Evolutionary conservation across 805 yeast species (phyloP), one percentile per base, ranked within the genome.

Genomic region (Sugiyamaella mastotermitis): DNA sequence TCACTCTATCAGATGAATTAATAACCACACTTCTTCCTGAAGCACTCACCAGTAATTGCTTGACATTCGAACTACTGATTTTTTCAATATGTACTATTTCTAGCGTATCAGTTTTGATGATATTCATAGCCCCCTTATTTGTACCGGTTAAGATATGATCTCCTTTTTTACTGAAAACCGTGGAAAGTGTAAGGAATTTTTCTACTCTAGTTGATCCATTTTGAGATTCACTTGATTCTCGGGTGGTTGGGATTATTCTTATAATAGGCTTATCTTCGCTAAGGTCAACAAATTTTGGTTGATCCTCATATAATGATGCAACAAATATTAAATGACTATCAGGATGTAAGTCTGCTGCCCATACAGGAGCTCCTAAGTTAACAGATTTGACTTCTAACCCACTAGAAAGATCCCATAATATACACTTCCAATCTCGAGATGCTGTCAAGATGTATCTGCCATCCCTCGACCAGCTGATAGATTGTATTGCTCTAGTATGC

Each of bases 381-480:
- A 72, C 62, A 3, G 57, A 65, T 42, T 70, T 64, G 31, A 66
- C 53, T 36, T 74, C 65, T 33, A 54, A 43, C 33, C 64, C 55
- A 50, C 63, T 51, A 18, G 58, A 46, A 45, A 88, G 58, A 60
- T 86, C 95, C 95, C 96, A 88, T 21, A 87, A 53, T 34, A 80
- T 75, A 29, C 81, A 73, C 35, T 68, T 70, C 92, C 95, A 87
- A 57, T 90, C 97, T 50, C 86, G 75, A 0, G 88, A 76, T 10
- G 86, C 66, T 3, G 83, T 69, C 3, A 88, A 61, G 1, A 88
- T 50, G 50, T 72, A 84, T 17, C 83, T 57, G 0, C 94, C 92
- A 56, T 80, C 75, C 0, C 49, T 46, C 0, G 90, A 79, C 97
- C 96, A 88, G 42, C 72, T 64, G 13, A 62, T 35, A 11, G 88